Conservation (phyloP, 345 rosid species). For the Populus ilicifolia region DNA sequence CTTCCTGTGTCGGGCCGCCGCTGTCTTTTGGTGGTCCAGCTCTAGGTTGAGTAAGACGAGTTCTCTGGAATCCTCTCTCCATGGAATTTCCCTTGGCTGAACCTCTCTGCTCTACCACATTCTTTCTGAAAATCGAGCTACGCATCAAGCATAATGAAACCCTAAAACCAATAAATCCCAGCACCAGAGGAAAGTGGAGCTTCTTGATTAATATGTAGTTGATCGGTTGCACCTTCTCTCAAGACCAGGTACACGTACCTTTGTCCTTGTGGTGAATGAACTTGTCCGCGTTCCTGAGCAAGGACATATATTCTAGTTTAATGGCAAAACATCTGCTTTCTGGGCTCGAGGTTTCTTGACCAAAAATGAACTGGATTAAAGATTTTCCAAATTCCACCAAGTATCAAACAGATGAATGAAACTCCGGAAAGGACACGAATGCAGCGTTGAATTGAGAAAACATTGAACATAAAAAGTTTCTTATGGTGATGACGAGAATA, state of each 20-base stretch:
- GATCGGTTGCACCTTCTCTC: neutral
- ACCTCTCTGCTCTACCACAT: too few species aligned
- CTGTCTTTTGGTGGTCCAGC: too few species aligned
- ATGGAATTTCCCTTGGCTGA: too few species aligned
- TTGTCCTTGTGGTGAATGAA: neutral
- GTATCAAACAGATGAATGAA: neutral
- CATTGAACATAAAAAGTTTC: neutral
- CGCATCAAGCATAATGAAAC: neutral
- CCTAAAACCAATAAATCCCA: neutral
- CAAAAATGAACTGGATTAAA: neutral
- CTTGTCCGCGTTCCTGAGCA: neutral
- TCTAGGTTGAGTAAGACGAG: too few species aligned
- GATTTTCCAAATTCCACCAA: neutral
- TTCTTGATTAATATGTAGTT: neutral
- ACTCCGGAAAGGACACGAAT: neutral
- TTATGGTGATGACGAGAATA: neutral
- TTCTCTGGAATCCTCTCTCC: too few species aligned
- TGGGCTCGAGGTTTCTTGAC: neutral
- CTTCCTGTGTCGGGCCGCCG: too few species aligned
- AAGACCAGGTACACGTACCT: neutral
- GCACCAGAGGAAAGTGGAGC: neutral
- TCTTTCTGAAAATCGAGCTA: too few species aligned
- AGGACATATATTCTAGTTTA: neutral
- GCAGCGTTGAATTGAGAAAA: neutral
- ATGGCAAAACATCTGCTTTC: neutral